phyloP scores from a whole-genome alignment of 2,329 filamentous ascomycete genomes.

The Pseudogymnoascus sp. region DNA sequence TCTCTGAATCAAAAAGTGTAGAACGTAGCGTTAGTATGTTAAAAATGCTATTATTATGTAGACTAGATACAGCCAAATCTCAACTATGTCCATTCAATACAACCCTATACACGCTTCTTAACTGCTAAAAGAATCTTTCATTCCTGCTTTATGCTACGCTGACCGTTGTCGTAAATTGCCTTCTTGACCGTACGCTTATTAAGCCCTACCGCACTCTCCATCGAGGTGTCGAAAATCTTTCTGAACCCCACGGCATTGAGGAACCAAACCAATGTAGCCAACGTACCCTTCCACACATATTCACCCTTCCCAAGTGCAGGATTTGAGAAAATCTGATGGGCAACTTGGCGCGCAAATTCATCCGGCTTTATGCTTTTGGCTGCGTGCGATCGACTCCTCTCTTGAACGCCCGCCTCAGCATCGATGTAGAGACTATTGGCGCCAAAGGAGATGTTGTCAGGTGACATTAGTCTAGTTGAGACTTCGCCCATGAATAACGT shows the following conservation, averaged over 20 bases:
- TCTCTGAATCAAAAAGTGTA: neutral
- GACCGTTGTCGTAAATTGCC: slow-evolving; percentile 14
- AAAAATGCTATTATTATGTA: neutral
- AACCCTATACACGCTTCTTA: neutral
- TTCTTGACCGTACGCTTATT: slow-evolving; percentile 9
- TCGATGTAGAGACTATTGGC: neutral
- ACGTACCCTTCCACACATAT: slow-evolving; percentile 15
- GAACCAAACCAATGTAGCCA: slow-evolving; percentile 13
- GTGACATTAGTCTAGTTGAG: slow-evolving; percentile 12
- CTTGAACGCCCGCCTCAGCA: neutral
- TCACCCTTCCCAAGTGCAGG: slow-evolving; percentile 12
- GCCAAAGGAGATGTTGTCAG: neutral
- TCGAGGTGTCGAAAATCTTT: slow-evolving; percentile 14
- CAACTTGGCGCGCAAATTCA: slow-evolving; percentile 21
- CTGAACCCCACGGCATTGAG: slow-evolving; percentile 15
- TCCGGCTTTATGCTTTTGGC: slow-evolving; percentile 19
- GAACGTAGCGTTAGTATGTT: neutral
- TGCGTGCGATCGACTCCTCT: slow-evolving; percentile 5
- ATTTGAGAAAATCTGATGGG: slow-evolving; percentile 16
- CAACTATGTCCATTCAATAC: neutral
- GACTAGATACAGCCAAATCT: neutral
- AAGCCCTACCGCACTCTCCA: slow-evolving; percentile 10
- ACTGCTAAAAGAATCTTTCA: neutral
- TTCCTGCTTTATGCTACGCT: slow-evolving; percentile 10
- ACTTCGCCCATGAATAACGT: slow-evolving; percentile 18